These are phyloP conservation scores for Marsdenia floribunda DNA, from an alignment of 257 asterid species.

Conservation along the genomic window DNA sequence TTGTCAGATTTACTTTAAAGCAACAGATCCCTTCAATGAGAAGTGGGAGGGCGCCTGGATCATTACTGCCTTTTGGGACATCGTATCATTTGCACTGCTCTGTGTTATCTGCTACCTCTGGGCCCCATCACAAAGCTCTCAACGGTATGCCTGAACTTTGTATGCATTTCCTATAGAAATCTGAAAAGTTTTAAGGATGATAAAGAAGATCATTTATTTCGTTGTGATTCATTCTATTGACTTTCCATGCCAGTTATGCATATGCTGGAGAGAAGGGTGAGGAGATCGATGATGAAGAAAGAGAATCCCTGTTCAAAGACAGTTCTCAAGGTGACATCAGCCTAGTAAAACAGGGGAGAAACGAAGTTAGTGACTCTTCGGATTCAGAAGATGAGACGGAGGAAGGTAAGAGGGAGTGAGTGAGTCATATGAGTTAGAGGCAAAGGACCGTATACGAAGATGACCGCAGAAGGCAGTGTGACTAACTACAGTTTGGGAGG, in stretches of 20 bases:
- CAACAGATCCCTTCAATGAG: slow-evolving; percentile 96
- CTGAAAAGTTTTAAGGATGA: not conserved
- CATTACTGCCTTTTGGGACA: slow-evolving; percentile 95
- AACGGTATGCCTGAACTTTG: slow-evolving; percentile 48
- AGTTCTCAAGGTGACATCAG: slow-evolving; percentile 62
- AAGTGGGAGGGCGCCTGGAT: slow-evolving; percentile 98
- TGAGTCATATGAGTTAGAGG: slow-evolving; percentile 18
- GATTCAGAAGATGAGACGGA: slow-evolving; percentile 51
- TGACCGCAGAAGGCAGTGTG: slow-evolving; percentile 4
- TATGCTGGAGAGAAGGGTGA: slow-evolving; percentile 76
- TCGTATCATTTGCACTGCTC: slow-evolving; percentile 71
- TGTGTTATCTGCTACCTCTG: slow-evolving; percentile 91
- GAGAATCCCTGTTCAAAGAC: slow-evolving; percentile 56
- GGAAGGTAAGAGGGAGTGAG: slow-evolving; percentile 52
- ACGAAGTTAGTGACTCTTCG: slow-evolving; percentile 40
- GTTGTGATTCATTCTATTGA: not conserved
- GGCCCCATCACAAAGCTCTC: slow-evolving; percentile 96
- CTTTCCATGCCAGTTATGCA: slow-evolving; percentile 58
- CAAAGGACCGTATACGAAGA: not conserved
- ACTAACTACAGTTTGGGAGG: slow-evolving; percentile 4
- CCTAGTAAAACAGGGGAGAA: slow-evolving; percentile 53
- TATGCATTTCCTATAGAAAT: not conserved
- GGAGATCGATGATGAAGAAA: slow-evolving; percentile 68
- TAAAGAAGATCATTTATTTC: not conserved
- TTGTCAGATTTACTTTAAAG: slow-evolving; percentile 83